Evolutionary conservation across 768 basidiomycete species (phyloP).

Genomic region (Lactarius psammicola): DNA sequence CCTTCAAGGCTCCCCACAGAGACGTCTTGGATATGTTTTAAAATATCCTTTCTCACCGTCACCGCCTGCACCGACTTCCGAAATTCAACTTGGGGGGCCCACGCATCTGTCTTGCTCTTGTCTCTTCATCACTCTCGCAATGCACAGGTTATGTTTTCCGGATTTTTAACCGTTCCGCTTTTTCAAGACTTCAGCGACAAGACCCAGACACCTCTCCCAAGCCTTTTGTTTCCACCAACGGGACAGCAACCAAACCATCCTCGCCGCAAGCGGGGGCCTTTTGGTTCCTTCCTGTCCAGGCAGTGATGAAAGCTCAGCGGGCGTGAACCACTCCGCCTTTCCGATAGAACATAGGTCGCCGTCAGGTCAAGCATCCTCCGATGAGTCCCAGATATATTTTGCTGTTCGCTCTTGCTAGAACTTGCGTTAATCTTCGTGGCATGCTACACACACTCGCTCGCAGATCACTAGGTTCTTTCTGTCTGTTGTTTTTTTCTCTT

Average conservation of each 20-base stretch:
- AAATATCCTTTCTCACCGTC: background rate
- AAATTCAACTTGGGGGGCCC: background rate
- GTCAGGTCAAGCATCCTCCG: background rate
- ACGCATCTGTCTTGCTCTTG: constrained; percentile 11
- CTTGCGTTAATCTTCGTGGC: background rate
- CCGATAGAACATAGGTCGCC: background rate
- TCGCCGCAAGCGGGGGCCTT: background rate
- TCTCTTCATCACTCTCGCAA: background rate
- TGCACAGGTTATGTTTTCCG: constrained; percentile 3
- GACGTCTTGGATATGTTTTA: background rate
- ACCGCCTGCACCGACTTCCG: background rate
- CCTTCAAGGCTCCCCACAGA: background rate
- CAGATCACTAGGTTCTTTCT: background rate
- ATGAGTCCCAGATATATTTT: constrained; percentile 4
- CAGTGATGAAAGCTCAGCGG: background rate
- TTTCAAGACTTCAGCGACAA: background rate
- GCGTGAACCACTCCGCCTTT: background rate
- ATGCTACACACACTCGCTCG: constrained; percentile 4
- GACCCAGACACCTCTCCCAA: background rate
- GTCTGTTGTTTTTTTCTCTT: background rate
- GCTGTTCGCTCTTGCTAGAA: background rate
- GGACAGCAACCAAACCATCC: background rate
- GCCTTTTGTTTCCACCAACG: background rate
- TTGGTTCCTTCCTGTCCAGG: background rate
- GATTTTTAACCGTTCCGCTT: constrained; percentile 21